Evolutionary conservation across 140 eudicot species (phyloP), one percentile per base, ranked within the genome.

Genomic region (Anethum foeniculum): DNA sequence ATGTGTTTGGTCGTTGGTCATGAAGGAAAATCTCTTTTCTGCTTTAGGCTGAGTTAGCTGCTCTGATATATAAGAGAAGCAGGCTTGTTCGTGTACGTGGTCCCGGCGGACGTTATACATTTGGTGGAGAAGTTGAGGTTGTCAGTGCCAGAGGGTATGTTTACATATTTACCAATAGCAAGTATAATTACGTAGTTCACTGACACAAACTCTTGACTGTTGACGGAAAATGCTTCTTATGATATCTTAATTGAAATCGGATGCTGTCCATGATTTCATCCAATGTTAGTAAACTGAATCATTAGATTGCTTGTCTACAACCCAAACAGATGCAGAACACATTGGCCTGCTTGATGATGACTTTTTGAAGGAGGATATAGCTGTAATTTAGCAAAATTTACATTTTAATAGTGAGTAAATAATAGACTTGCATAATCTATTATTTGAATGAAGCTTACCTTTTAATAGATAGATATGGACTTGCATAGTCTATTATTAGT

Each of bases 71-170:
- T 86, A 91, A 95, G 85, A 92, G 92, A 85, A 82, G 90, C 75
- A 84, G 99, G 84, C 97, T 95, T 86, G 97, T 95, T 80, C 99
- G 99, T 19, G 80, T 89, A 75, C 99, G 99, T 52, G 97, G 92
- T 65, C 83, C 85, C 56, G 92, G 82, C 81, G 98, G 99, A 56
- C 97, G 97, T 23, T 82, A 52, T 71, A 87, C 97, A 32, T 95
- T 95, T 83, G 99, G 97, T 68, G 86, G 85, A 79, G 98, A 94
- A 89, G 93, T 92, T 67, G 97, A 95, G 86, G 97, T 95, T 19
- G 99, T 95, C 81, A 95, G 99, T 83, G 99, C 97, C 80, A 86
- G 88, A 92, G 99, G 99, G 99, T 95, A 82, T 46, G 79, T 9
- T 46, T 75, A 25, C 51, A 43, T 46, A 46, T 46, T 8, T 13